These are phyloP conservation scores for Paramecium primaurelia DNA, from an alignment of 73 alveolate genomes.

Conservation along the genomic window DNA sequence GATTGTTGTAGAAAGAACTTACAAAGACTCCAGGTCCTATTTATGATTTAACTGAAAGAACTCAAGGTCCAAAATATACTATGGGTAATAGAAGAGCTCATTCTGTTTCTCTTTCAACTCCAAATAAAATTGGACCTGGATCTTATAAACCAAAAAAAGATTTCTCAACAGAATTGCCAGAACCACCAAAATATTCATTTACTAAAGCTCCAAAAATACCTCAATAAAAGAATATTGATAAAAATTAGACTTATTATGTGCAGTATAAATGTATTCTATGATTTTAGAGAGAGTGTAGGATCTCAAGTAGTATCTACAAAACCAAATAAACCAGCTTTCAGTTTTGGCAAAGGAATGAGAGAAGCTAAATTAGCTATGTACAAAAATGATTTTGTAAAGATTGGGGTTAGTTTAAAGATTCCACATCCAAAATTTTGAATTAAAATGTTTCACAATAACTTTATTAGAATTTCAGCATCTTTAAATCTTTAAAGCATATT, in stretches of 20 bases:
- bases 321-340: constrained; percentile 16
- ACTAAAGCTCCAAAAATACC: constrained; percentile 13
- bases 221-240: background rate
- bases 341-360: constrained; percentile 23
- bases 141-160: background rate
- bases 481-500: constrained; percentile 85
- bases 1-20: background rate
- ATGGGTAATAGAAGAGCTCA: constrained; percentile 27
- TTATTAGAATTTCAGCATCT: constrained; percentile 79
- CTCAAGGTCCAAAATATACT: background rate
- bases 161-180: background rate
- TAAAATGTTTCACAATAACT: constrained; percentile 36
- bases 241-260: constrained; percentile 29
- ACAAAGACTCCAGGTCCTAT: constrained; percentile 8
- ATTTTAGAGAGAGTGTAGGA: background rate
- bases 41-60: background rate
- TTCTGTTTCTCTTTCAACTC: background rate
- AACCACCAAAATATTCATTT: constrained; percentile 1
- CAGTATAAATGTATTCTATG: background rate
- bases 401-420: background rate
- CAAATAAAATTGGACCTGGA: background rate
- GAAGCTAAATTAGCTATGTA: background rate
- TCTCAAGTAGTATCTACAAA: background rate
- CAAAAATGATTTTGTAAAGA: background rate
- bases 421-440: constrained; percentile 9